Conservation (phyloP, 139 green algal species). For the Chlorella sp. region DNA sequence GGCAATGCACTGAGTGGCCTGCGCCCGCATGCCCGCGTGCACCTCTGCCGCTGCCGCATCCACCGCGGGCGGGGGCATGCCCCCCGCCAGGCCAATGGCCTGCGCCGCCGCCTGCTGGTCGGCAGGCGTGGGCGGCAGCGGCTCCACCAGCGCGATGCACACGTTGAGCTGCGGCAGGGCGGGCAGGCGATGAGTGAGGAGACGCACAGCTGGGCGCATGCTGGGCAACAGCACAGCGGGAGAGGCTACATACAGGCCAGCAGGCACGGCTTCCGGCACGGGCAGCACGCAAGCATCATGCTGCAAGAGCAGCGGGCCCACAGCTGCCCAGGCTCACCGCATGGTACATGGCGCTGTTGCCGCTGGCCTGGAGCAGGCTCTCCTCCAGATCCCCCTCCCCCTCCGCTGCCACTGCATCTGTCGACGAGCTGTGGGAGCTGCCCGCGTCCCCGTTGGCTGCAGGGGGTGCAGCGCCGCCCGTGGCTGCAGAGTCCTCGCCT, state of each 20-base stretch:
- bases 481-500: neutral
- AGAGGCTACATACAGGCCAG: no score
- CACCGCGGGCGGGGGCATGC: neutral
- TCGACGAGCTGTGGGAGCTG: neutral
- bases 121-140: slow-evolving; percentile 41
- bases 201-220: no score
- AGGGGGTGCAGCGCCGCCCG: neutral
- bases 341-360: slow-evolving; percentile 40
- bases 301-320: no score
- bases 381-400: neutral
- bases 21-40: slow-evolving; percentile 34
- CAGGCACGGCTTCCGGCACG: no score
- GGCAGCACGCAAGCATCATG: no score
- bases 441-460: neutral
- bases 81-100: slow-evolving; percentile 2
- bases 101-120: slow-evolving; percentile 26
- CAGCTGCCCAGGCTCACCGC: slow-evolving; percentile 45
- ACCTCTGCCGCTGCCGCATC: slow-evolving; percentile 18
- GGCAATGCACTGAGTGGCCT: slow-evolving; percentile 49
- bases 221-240: no score
- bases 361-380: neutral
- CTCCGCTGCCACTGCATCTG: neutral
- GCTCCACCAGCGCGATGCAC: slow-evolving; percentile 84
- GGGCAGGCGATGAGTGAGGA: no score
- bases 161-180: slow-evolving; percentile 62